Conservation (phyloP, 176 grass and related monocot genomes). For the Areca catechu region DNA sequence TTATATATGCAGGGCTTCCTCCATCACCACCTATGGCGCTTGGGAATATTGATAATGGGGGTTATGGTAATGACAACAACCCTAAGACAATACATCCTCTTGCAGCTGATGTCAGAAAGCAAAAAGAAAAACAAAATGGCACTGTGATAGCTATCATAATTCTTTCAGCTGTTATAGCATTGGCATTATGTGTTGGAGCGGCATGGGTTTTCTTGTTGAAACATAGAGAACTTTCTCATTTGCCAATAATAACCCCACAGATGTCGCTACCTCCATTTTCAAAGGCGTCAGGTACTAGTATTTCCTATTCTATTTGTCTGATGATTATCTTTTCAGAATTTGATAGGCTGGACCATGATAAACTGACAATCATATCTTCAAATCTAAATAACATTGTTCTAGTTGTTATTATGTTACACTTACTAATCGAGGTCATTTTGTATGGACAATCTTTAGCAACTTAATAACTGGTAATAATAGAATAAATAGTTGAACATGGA, state of each 20-base stretch:
- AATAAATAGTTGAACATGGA: no score
- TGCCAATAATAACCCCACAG: slow-evolving; percentile 27
- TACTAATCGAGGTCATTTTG: no score
- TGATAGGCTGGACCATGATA: no score
- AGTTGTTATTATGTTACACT: no score
- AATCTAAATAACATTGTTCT: no score
- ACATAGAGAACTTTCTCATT: slow-evolving; percentile 30
- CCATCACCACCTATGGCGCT: slow-evolving; percentile 44
- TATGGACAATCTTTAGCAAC: no score
- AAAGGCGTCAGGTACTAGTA: slow-evolving; percentile 59
- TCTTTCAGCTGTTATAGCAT: slow-evolving; percentile 68
- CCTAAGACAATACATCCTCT: slow-evolving; percentile 34
- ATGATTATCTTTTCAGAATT: slow-evolving; percentile 3
- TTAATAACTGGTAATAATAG: no score
- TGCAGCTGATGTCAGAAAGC: slow-evolving; percentile 60
- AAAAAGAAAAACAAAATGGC: slow-evolving; percentile 45
- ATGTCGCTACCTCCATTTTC: slow-evolving; percentile 9
- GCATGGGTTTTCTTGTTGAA: slow-evolving; percentile 64
- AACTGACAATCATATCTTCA: no score
- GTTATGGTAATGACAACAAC: slow-evolving; percentile 42
- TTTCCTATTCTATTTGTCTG: slow-evolving; percentile 8
- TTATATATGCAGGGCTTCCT: slow-evolving; percentile 62
- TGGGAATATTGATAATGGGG: slow-evolving; percentile 23
- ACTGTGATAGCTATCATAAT: slow-evolving; percentile 56
- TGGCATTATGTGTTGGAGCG: slow-evolving; percentile 64